Conservation (phyloP, 495 filamentous ascomycete species). For the Amniculicola lignicola region DNA sequence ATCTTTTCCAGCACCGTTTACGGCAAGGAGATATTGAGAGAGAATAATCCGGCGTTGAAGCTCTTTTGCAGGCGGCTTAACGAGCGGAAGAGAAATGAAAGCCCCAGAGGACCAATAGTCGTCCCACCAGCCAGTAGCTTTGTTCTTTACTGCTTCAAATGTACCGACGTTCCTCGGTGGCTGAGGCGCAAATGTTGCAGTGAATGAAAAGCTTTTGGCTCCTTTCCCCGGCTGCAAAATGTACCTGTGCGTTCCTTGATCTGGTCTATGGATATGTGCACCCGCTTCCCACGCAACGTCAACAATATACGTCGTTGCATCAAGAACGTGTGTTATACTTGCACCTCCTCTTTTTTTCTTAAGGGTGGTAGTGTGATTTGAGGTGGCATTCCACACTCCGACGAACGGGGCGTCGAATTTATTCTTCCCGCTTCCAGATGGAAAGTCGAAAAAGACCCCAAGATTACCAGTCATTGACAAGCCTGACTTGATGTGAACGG, state of each 20-base stretch:
- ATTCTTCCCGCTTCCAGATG: slow-evolving; percentile 48
- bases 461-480: slow-evolving; percentile 40
- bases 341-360: slow-evolving; percentile 35
- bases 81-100: slow-evolving; percentile 48
- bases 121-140: slow-evolving; percentile 40
- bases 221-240: slow-evolving; percentile 35
- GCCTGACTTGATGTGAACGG: slow-evolving; percentile 45
- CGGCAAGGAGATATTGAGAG: slow-evolving; percentile 50
- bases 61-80: slow-evolving; percentile 44
- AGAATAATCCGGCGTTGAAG: slow-evolving; percentile 51
- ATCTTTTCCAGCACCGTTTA: slow-evolving; percentile 47
- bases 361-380: slow-evolving; percentile 46
- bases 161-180: not conserved
- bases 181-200: slow-evolving; percentile 18
- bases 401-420: slow-evolving; percentile 45
- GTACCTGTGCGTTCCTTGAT: slow-evolving; percentile 47
- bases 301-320: slow-evolving; percentile 47
- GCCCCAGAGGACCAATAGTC: slow-evolving; percentile 48
- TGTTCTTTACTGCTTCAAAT: slow-evolving; percentile 1
- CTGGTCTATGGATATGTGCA: slow-evolving; percentile 41
- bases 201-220: slow-evolving; percentile 9
- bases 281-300: slow-evolving; percentile 42
- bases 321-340: slow-evolving; percentile 47
- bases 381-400: slow-evolving; percentile 46
- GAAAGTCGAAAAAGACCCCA: slow-evolving; percentile 53